Percentiles rank a stretch among this genome's conserved stretches.
Conservation (phyloP, 306 rosid genomes). For the Astragalus membranaceus region DNA sequence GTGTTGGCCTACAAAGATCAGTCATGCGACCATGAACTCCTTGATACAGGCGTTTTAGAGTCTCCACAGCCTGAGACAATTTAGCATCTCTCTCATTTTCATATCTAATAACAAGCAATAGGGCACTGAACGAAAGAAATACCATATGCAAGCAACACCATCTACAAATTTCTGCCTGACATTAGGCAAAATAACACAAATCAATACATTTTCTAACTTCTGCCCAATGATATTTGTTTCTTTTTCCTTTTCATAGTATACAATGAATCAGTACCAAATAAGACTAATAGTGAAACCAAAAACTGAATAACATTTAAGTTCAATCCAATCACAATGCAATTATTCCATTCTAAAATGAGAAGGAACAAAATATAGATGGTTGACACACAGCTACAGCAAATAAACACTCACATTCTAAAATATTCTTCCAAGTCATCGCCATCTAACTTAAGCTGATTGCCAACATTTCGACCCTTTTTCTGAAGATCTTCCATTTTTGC, state of each 20-base stretch:
- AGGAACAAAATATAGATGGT: neutral
- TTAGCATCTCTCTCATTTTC: slow-evolving; percentile 93
- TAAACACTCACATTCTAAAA: slow-evolving; percentile 71
- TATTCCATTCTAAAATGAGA: neutral
- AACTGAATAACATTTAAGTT: neutral
- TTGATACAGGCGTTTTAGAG: slow-evolving; percentile 87
- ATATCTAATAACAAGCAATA: slow-evolving; percentile 33
- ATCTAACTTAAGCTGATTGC: slow-evolving; percentile 59
- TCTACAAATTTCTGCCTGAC: slow-evolving; percentile 5
- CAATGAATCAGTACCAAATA: neutral
- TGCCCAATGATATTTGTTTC: neutral
- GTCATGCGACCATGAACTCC: slow-evolving; percentile 99
- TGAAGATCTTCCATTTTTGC: slow-evolving; percentile 60
- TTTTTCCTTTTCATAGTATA: neutral
- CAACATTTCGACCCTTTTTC: slow-evolving; percentile 54
- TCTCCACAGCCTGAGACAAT: slow-evolving; percentile 96
- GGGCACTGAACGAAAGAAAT: neutral
- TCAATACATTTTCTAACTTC: neutral
- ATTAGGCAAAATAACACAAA: neutral
- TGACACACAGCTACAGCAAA: slow-evolving; percentile 1
- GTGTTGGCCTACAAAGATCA: slow-evolving; percentile 95
- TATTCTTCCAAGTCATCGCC: slow-evolving; percentile 66
- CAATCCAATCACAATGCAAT: slow-evolving; percentile 14
- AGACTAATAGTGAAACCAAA: slow-evolving; percentile 5
- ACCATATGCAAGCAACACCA: neutral